Percentiles rank a stretch among this genome's conserved stretches.
These are phyloP conservation scores for Fomitopsis serialis DNA, from an alignment of 768 basidiomycete genomes.

Conservation along the genomic window DNA sequence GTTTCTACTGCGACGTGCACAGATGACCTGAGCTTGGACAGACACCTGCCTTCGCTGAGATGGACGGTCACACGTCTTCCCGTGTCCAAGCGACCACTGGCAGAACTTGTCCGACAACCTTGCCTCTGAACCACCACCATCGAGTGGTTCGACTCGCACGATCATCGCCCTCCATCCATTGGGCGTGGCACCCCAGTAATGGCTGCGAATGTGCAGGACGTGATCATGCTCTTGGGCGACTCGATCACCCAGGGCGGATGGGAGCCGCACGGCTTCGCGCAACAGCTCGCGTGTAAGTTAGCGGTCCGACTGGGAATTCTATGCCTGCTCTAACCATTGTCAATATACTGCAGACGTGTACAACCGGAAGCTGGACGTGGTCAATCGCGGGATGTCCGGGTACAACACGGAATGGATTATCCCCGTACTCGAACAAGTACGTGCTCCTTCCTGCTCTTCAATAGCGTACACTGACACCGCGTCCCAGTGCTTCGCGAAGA, in stretches of 20 bases:
- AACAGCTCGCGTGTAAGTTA: conserved; percentile 60
- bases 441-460: conserved; percentile 6
- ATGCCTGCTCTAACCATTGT: too few relatives aligned
- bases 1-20: too few relatives aligned
- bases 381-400: conserved; percentile 81
- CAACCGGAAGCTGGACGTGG: conserved; percentile 75
- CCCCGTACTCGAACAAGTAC: conserved; percentile 71
- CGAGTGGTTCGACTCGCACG: not conserved
- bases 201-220: conserved; percentile 56
- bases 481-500: conserved; percentile 53
- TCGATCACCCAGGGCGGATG: conserved; percentile 73
- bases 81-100: too few relatives aligned
- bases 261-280: conserved; percentile 57
- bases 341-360: too few relatives aligned
- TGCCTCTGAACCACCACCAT: too few relatives aligned
- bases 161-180: too few relatives aligned
- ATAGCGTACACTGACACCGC: not conserved
- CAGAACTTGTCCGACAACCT: too few relatives aligned
- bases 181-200: too few relatives aligned
- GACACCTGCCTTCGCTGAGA: too few relatives aligned
- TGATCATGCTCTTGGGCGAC: conserved; percentile 74
- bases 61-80: too few relatives aligned
- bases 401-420: conserved; percentile 88
- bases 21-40: too few relatives aligned
- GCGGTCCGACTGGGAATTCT: too few relatives aligned